Evolutionary conservation across 768 basidiomycete species (phyloP).

Genomic region (Clavulina sp.): DNA sequence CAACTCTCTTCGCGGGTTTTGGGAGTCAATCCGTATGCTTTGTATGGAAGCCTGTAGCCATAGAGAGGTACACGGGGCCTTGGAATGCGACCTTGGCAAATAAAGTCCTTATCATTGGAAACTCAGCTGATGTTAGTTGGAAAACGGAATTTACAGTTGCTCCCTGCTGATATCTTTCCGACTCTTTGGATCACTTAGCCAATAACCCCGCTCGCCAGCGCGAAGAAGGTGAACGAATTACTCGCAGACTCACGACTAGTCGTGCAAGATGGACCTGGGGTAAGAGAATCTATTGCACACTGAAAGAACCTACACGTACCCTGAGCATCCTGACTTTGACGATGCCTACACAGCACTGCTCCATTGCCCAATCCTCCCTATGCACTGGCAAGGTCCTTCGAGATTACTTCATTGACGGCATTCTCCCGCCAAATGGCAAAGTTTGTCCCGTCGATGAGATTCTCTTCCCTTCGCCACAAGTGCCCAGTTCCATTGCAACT

Average conservation of each 20-base stretch:
- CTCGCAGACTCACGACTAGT: neutral
- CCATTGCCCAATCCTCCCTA: neutral
- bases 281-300: neutral
- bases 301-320: neutral
- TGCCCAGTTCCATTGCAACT: neutral
- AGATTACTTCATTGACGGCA: neutral
- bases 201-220: constrained; percentile 4
- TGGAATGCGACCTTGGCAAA: constrained; percentile 1
- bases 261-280: constrained; percentile 1
- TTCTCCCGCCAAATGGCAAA: neutral
- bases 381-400: neutral
- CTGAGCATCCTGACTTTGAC: neutral
- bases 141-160: neutral
- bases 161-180: neutral
- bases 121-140: constrained; percentile 6
- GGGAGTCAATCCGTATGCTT: neutral
- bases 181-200: neutral
- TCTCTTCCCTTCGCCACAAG: neutral
- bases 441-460: neutral
- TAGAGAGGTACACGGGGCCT: constrained; percentile 2
- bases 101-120: constrained; percentile 4
- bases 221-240: neutral
- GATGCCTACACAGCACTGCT: neutral
- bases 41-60: neutral
- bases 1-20: neutral